A percentile compares a stretch with the other conserved stretches of the same genome.
phyloP scores from a whole-genome alignment of 2,329 filamentous ascomycete genomes.

The Ophiostoma populinum region DNA sequence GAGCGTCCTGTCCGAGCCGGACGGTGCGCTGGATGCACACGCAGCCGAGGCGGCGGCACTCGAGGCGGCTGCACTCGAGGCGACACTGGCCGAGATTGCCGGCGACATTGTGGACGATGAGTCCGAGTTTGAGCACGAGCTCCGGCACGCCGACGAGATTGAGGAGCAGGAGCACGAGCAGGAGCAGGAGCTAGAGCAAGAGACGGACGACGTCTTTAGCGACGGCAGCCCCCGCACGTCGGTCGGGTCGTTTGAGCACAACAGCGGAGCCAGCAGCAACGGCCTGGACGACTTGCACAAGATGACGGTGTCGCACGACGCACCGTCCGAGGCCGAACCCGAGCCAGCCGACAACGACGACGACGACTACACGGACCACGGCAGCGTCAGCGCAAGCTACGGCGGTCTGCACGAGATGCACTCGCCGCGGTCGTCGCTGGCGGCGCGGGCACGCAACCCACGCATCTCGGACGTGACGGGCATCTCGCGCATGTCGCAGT shows the following conservation, averaged over 20 bases:
- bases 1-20: neutral
- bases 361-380: constrained; percentile 9
- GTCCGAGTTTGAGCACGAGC: neutral
- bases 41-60: neutral
- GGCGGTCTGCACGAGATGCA: neutral
- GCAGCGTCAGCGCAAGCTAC: constrained; percentile 12
- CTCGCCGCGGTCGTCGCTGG: neutral
- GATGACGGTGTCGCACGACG: constrained; percentile 11
- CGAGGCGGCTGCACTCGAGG: too few species aligned
- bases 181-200: constrained; percentile 23
- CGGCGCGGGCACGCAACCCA: neutral
- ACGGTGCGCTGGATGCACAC: neutral
- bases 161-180: constrained; percentile 12
- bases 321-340: constrained; percentile 9
- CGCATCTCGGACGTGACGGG: constrained; percentile 31
- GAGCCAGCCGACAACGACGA: constrained; percentile 5
- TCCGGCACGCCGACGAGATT: neutral
- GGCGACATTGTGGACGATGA: neutral
- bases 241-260: constrained; percentile 28
- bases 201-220: constrained; percentile 41
- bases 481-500: constrained; percentile 37
- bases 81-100: too few species aligned
- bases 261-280: constrained; percentile 10
- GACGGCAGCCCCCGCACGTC: constrained; percentile 40
- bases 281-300: constrained; percentile 1